A percentile compares a stretch with the other conserved stretches of the same genome.
Conservation (phyloP, 371 early-diverging fungal genomes). For the Apophysomyces sp. region DNA sequence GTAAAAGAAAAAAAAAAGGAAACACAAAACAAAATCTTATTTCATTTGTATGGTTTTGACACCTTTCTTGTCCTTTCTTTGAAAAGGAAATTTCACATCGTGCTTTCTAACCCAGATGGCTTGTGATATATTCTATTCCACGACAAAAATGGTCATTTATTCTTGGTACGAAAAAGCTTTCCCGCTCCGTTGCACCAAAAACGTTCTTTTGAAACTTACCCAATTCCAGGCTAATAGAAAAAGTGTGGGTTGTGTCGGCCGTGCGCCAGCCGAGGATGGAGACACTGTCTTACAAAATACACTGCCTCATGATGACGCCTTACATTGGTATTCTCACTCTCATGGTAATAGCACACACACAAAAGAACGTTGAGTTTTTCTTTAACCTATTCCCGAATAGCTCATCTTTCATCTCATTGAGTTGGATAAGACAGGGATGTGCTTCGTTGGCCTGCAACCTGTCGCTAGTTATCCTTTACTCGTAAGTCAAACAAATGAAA, state of each 20-base stretch:
- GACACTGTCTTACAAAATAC: slow-evolving; percentile 38
- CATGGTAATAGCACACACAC: slow-evolving; percentile 28
- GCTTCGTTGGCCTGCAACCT: slow-evolving; percentile 48
- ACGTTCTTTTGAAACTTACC: slow-evolving; percentile 4
- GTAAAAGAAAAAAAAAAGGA: slow-evolving; percentile 2
- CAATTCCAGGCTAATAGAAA: slow-evolving; percentile 25
- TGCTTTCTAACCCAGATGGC: slow-evolving; percentile 27
- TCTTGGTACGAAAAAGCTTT: slow-evolving; percentile 18
- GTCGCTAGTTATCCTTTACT: slow-evolving; percentile 44
- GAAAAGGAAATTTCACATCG: slow-evolving; percentile 24
- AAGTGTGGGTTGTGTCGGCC: slow-evolving; percentile 37
- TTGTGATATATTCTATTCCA: slow-evolving; percentile 32
- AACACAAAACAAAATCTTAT: neutral
- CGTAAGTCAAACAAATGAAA: slow-evolving; percentile 24
- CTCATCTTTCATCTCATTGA: slow-evolving; percentile 42
- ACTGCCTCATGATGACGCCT: slow-evolving; percentile 34
- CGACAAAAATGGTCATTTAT: slow-evolving; percentile 33
- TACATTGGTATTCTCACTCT: slow-evolving; percentile 46
- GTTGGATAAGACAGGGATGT: slow-evolving; percentile 35
- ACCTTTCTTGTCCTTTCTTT: slow-evolving; percentile 1
- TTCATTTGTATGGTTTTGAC: neutral
- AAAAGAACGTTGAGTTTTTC: neutral
- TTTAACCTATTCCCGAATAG: slow-evolving; percentile 13
- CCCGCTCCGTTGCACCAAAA: neutral
- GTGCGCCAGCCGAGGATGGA: slow-evolving; percentile 28